Evolutionary conservation across 2,329 filamentous ascomycete species (phyloP).

Genomic region (Aspergillus floridensis): DNA sequence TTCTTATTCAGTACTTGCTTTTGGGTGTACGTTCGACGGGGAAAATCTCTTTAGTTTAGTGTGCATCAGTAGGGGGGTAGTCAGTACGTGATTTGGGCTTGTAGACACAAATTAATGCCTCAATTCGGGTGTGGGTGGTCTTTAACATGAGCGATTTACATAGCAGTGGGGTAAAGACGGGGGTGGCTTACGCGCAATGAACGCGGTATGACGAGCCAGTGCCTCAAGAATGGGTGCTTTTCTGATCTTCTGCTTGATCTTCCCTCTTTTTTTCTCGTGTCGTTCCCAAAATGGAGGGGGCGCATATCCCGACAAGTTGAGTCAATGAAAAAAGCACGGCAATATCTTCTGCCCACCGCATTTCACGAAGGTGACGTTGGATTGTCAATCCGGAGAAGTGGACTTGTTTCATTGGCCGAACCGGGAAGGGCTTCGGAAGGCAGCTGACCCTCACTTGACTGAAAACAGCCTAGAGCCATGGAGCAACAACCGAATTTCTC

Average conservation of each 20-base stretch:
- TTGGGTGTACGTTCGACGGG: not conserved
- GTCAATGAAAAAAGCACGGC: constrained; percentile 23
- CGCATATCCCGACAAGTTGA: constrained; percentile 2
- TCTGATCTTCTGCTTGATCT: not conserved
- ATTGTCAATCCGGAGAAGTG: constrained; percentile 17
- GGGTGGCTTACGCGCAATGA: not conserved
- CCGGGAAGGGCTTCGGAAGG: constrained; percentile 18
- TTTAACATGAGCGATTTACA: not conserved
- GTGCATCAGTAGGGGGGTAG: too few species aligned
- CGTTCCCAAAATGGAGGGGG: not conserved
- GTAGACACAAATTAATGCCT: not conserved
- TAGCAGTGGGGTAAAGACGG: not conserved
- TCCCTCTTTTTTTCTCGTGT: not conserved
- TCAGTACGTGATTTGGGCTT: too few species aligned
- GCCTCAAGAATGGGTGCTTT: not conserved
- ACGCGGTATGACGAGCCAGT: not conserved
- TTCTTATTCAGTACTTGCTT: not conserved
- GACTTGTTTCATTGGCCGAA: constrained; percentile 25
- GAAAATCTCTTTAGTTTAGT: not conserved
- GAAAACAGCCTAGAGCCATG: constrained; percentile 7
- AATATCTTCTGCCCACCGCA: constrained; percentile 33
- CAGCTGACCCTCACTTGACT: constrained; percentile 18
- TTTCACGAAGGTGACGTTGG: constrained; percentile 22
- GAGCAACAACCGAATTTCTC: constrained; percentile 14
- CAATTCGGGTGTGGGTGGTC: not conserved